These are phyloP conservation scores for Diplocarpon mali DNA, from an alignment of 2,329 filamentous ascomycete species.

Conservation along the genomic window DNA sequence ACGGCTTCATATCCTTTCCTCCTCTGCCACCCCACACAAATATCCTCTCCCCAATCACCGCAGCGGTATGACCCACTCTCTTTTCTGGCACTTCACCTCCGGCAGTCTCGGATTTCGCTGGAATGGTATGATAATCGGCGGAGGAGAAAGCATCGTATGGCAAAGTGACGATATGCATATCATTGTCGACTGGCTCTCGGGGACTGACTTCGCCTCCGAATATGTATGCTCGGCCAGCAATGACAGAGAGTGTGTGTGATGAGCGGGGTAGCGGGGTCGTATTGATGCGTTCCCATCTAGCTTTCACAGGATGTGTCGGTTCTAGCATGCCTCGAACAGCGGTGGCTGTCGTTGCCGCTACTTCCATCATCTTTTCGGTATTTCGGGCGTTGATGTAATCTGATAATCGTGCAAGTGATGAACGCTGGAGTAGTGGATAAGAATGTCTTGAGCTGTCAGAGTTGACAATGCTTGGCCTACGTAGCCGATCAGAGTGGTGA, in stretches of 20 bases:
- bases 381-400: neutral
- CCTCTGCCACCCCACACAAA: conserved; percentile 76
- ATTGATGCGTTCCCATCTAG: conserved; percentile 48
- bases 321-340: conserved; percentile 21
- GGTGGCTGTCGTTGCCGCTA: conserved; percentile 15
- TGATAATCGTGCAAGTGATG: neutral
- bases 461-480: neutral
- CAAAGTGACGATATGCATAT: conserved; percentile 55
- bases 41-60: conserved; percentile 56
- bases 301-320: conserved; percentile 32
- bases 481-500: neutral
- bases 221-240: conserved; percentile 49
- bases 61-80: conserved; percentile 63
- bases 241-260: conserved; percentile 58
- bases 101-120: conserved; percentile 33
- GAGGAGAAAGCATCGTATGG: conserved; percentile 42
- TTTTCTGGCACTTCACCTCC: conserved; percentile 46
- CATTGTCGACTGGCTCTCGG: conserved; percentile 59
- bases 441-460: neutral
- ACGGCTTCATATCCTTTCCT: conserved; percentile 53
- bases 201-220: conserved; percentile 67
- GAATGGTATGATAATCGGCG: conserved; percentile 49
- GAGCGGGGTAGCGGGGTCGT: conserved; percentile 54
- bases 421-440: neutral
- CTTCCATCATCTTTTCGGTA: conserved; percentile 22